A percentile compares a stretch with the other conserved stretches of the same genome.
These are phyloP conservation scores for Ogataea degrootiae DNA, from an alignment of 805 yeast genomes.

Conservation along the genomic window DNA sequence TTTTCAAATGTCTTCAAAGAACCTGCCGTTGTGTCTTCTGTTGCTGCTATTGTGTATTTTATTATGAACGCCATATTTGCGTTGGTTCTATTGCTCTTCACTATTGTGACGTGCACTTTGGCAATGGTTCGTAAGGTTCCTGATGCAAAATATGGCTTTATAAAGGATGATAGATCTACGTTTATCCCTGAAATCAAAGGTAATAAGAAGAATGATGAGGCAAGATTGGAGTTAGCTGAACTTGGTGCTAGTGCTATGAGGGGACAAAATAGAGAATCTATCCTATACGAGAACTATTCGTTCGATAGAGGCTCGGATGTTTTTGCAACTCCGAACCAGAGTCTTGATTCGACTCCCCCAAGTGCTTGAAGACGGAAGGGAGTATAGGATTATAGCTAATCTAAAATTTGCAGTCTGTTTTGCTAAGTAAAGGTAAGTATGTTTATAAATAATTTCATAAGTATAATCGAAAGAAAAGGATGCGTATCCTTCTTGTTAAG, in stretches of 20 bases:
- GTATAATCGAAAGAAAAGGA: too few relatives aligned
- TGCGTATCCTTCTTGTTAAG: too few relatives aligned
- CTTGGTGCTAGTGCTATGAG: constrained; percentile 67
- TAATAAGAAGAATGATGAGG: constrained; percentile 34
- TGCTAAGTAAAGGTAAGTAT: too few relatives aligned
- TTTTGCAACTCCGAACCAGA: too few relatives aligned
- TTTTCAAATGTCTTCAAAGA: constrained; percentile 80
- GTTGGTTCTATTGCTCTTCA: constrained; percentile 72
- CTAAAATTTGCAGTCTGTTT: too few relatives aligned
- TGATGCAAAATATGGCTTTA: constrained; percentile 91
- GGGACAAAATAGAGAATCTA: constrained; percentile 45
- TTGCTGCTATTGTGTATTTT: constrained; percentile 87
- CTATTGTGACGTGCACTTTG: constrained; percentile 80
- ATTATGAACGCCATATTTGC: constrained; percentile 88
- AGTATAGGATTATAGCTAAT: too few relatives aligned
- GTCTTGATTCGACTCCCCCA: too few relatives aligned
- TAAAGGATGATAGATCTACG: constrained; percentile 95
- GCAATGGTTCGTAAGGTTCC: constrained; percentile 88
- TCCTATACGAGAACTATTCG: constrained; percentile 27
- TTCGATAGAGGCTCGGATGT: too few relatives aligned
- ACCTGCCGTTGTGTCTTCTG: constrained; percentile 84
- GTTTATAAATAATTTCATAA: too few relatives aligned
- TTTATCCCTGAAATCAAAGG: constrained; percentile 61
- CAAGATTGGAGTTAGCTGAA: constrained; percentile 57
- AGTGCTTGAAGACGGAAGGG: too few relatives aligned